Percentiles rank a stretch among this genome's conserved stretches.
Evolutionary conservation across 192 early-diverging fungal species (phyloP).

Genomic region (Rhizoclosmatium globosum): DNA sequence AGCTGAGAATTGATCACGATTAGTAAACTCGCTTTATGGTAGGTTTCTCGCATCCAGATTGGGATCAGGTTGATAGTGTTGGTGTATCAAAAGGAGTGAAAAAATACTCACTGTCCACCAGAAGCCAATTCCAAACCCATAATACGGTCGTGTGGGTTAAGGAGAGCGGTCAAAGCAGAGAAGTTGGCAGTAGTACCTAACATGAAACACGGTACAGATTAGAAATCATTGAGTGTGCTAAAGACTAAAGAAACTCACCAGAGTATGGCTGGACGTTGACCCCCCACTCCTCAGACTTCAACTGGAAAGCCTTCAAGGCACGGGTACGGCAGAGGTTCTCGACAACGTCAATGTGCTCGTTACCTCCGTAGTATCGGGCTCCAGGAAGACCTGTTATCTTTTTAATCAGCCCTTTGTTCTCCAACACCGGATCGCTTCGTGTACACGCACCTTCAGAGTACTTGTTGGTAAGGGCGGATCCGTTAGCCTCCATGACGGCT

Average conservation of each 20-base stretch:
- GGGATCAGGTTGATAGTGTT: too few relatives aligned
- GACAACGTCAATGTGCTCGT: slow-evolving; percentile 96
- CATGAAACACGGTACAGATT: background rate
- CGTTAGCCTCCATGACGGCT: slow-evolving; percentile 99
- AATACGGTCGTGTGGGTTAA: slow-evolving; percentile 96
- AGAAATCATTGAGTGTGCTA: background rate
- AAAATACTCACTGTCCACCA: slow-evolving; percentile 79
- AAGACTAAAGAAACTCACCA: slow-evolving; percentile 46
- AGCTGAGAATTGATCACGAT: slow-evolving; percentile 33
- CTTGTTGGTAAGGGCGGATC: slow-evolving; percentile 99
- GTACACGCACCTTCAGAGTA: slow-evolving; percentile 88
- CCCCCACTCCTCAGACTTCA: slow-evolving; percentile 92
- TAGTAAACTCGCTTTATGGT: too few relatives aligned
- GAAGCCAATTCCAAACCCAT: slow-evolving; percentile 99
- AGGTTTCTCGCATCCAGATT: too few relatives aligned
- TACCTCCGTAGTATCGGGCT: slow-evolving; percentile 99
- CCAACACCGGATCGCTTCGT: background rate
- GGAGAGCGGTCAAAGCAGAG: slow-evolving; percentile 93
- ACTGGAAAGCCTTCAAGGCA: slow-evolving; percentile 91
- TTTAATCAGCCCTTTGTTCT: background rate
- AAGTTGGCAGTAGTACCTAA: slow-evolving; percentile 96
- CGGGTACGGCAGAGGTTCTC: slow-evolving; percentile 96
- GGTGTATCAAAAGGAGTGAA: too few relatives aligned
- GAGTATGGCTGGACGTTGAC: slow-evolving; percentile 99
- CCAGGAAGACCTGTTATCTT: slow-evolving; percentile 83